Base-by-base conservation (phyloP, 768 basidiomycete species). In the Xanthoconium purpureum region DNA sequence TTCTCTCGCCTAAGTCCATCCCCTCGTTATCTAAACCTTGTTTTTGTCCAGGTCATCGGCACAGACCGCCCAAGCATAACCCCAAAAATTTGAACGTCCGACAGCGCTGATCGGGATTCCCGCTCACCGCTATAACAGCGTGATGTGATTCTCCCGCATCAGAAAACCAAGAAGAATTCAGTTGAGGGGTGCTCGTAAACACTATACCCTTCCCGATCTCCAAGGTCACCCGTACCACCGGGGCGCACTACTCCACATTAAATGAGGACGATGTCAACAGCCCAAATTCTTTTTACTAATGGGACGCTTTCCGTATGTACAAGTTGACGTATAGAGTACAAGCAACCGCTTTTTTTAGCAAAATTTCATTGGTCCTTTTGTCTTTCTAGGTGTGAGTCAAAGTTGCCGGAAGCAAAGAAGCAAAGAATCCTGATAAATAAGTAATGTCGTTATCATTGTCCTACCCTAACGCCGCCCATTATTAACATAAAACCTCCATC, bases 181-280 rank as follows among this genome's bases (percentile, higher is more conserved):
- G 20, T 47, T 15, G 13, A 24, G 24, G 9, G 38, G 30, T 6
- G 12, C 44, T 46, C 43, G 50, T 57, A 50, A 54, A 15, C 11
- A 6, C 90, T 92, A 52, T 96, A 96, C 75, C 88, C 6, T n/a
- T 20, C 96, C 93, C 57, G 94, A 97, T 69, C 87, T 96, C 92
- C 60, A 97, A 97, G 75, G 84, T 89, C 39, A 39, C 36, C 13
- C 29, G 28, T 5, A 20, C 18, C 54, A 94, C 95, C 70, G 91
- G 95, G 70, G 83, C 96, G 0, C 96, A 95, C 58, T 96, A 73
- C 94, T 97, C 87, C 95, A 96, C 75, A 94, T 97, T 64, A 95
- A 97, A 47, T 69, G 93, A 92, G 32, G 24, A 96, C 79, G 89
- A 94, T 66, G 87, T 91, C 63, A 92, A 95, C 74, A 94, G 93